phyloP scores from a whole-genome alignment of 768 basidiomycete genomes.

The Crepidotus variabilis region DNA sequence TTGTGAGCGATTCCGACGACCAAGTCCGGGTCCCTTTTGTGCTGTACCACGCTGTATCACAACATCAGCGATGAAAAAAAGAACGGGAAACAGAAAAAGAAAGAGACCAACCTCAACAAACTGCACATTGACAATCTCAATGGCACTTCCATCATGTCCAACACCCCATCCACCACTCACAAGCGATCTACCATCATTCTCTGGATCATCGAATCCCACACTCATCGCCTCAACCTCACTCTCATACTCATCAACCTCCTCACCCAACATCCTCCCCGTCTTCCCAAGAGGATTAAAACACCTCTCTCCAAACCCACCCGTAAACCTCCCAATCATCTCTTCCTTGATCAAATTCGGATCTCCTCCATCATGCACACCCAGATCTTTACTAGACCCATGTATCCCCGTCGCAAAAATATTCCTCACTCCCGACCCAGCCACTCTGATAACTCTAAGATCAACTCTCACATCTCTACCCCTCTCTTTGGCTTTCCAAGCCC shows the following conservation, averaged over 20 bases:
- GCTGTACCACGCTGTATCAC: slow-evolving; percentile 45
- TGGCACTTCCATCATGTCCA: slow-evolving; percentile 72
- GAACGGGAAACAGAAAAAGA: slow-evolving; percentile 2
- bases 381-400: background rate
- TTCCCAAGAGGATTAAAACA: slow-evolving; percentile 26
- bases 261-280: slow-evolving; percentile 17
- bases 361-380: slow-evolving; percentile 4
- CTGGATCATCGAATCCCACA: slow-evolving; percentile 27
- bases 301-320: slow-evolving; percentile 42
- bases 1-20: slow-evolving; percentile 60
- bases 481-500: slow-evolving; percentile 31
- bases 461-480: slow-evolving; percentile 37
- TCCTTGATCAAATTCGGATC: slow-evolving; percentile 26
- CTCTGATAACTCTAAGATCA: slow-evolving; percentile 36
- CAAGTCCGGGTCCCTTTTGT: slow-evolving; percentile 45
- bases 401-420: slow-evolving; percentile 23
- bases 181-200: slow-evolving; percentile 58
- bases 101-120: slow-evolving; percentile 53
- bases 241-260: slow-evolving; percentile 17
- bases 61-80: background rate
- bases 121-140: slow-evolving; percentile 64
- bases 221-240: slow-evolving; percentile 27
- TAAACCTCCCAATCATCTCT: slow-evolving; percentile 43
- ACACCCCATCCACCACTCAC: slow-evolving; percentile 76
- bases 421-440: slow-evolving; percentile 26